These are phyloP conservation scores for Calamus simplicifolius DNA, from an alignment of 176 grass and related monocot species.

Conservation along the genomic window DNA sequence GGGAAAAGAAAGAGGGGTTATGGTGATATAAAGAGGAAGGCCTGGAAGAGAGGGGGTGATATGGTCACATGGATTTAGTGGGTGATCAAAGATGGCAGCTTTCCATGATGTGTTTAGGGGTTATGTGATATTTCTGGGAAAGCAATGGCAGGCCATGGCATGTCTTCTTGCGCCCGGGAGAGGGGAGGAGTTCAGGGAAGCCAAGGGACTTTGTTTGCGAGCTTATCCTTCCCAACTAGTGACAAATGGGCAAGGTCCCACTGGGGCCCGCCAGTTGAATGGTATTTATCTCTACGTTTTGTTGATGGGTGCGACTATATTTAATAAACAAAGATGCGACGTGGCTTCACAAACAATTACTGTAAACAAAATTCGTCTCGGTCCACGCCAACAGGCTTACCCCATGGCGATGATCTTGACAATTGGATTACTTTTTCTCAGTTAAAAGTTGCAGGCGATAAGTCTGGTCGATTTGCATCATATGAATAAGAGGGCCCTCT, in stretches of 20 bases:
- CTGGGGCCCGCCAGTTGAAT: not conserved
- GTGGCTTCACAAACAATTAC: no score
- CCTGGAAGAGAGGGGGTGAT: not conserved
- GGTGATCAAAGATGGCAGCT: conserved; percentile 24
- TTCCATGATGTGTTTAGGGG: not conserved
- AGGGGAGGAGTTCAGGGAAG: not conserved
- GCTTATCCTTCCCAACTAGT: conserved; percentile 7
- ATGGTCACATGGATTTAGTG: conserved; percentile 11
- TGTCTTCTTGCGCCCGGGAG: not conserved
- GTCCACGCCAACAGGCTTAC: no score
- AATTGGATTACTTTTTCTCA: no score
- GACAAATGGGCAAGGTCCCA: conserved; percentile 1
- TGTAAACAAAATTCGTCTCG: no score
- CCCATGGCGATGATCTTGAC: no score
- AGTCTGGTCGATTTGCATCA: no score
- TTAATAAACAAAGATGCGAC: no score
- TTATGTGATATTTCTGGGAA: not conserved
- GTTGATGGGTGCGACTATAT: no score
- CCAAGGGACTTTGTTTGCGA: not conserved
- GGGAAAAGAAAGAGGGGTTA: conserved; percentile 8
- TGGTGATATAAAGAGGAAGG: conserved; percentile 1
- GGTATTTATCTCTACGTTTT: no score
- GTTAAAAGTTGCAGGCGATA: no score
- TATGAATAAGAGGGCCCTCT: no score
- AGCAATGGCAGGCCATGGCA: not conserved